These are phyloP conservation scores for Chytridium lagenaria DNA, from an alignment of 371 early-diverging fungal genomes.

Conservation along the genomic window DNA sequence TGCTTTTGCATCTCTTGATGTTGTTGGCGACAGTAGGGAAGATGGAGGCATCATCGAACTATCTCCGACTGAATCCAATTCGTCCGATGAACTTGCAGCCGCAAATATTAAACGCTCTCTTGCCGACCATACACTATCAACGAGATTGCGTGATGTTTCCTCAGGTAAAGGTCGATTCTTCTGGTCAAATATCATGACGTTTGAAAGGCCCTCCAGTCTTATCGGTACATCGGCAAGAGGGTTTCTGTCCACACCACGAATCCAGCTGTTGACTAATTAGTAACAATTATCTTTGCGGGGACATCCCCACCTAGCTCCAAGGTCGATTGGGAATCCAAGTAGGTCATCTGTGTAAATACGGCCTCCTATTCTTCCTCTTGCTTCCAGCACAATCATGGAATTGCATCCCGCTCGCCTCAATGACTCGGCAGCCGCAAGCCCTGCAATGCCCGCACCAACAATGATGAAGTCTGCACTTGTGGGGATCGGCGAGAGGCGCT, in stretches of 20 bases:
- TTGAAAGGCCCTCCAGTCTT: slow-evolving; percentile 23
- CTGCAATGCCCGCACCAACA: slow-evolving; percentile 39
- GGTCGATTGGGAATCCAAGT: slow-evolving; percentile 23
- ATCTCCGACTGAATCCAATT: background rate
- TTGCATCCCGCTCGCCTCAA: slow-evolving; percentile 15
- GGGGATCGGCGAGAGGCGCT: background rate
- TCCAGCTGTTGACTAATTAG: slow-evolving; percentile 16
- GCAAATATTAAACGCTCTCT: slow-evolving; percentile 17
- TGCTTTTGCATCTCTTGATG: background rate
- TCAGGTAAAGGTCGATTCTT: background rate
- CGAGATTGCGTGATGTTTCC: slow-evolving; percentile 2
- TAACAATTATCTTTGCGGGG: background rate
- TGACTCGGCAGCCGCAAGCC: slow-evolving; percentile 35
- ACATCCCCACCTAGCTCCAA: slow-evolving; percentile 30
- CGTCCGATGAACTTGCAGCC: background rate
- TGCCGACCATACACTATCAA: slow-evolving; percentile 30
- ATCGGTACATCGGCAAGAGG: slow-evolving; percentile 26
- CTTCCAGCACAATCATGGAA: slow-evolving; percentile 43
- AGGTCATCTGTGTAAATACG: slow-evolving; percentile 39
- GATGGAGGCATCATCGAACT: slow-evolving; percentile 5
- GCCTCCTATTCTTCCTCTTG: slow-evolving; percentile 45
- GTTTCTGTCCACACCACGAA: slow-evolving; percentile 30
- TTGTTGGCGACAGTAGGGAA: slow-evolving; percentile 6
- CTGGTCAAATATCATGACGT: slow-evolving; percentile 29
- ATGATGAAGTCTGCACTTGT: slow-evolving; percentile 25